Base-by-base conservation (phyloP, 2,329 filamentous ascomycete genomes). In the Cercospora canescens region DNA sequence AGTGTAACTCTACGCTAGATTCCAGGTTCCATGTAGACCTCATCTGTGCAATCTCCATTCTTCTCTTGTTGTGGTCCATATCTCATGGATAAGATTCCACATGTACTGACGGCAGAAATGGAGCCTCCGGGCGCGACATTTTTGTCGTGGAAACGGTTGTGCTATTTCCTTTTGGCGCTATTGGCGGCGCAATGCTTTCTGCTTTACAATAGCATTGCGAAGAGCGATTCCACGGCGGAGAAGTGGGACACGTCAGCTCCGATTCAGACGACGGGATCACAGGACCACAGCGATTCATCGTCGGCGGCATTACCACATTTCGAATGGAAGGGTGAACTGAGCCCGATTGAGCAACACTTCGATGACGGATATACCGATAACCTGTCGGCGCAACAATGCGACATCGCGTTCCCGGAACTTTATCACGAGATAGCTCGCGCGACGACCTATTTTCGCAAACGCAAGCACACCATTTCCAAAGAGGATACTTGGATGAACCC, bases 341-440 rank as follows among this genome's bases (percentile, higher is more conserved):
- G 30, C 24, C 32, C 30, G 5, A n/a, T 26, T 2, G 32, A 56
- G 30, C 52, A 56, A 24, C 52, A 35, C 30, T 56, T 35, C n/a
- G 52, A 56, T 14, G 30, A 63, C 50, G 62, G 56, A 18, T 48
- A 50, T 6, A 55, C 12, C 18, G 62, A 63, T 37, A 18, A 39
- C 3, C 41, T 63, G 7, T 34, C 62, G 24, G 54, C 21, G 24
- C 41, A 58, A 18, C 74, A 74, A 64, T 77, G 75, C 67, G 60
- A 66, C 41, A 24, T 55, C 4, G 69, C 70, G 2, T 77, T 77
- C 28, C 74, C 75, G 1, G 58, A 71, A 5, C 67, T 75, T 2
- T 76, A 72, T 62, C 37, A 68, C 37, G 75, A 76, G 62, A 69
- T 76, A 39, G 70, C 75, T 28, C 68, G 73, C 21, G 71, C 74